Evolutionary conservation across 2,329 filamentous ascomycete genomes (phyloP), one percentile per base, ranked within the genome.

Genomic region (Rhynchosporium graminicola): DNA sequence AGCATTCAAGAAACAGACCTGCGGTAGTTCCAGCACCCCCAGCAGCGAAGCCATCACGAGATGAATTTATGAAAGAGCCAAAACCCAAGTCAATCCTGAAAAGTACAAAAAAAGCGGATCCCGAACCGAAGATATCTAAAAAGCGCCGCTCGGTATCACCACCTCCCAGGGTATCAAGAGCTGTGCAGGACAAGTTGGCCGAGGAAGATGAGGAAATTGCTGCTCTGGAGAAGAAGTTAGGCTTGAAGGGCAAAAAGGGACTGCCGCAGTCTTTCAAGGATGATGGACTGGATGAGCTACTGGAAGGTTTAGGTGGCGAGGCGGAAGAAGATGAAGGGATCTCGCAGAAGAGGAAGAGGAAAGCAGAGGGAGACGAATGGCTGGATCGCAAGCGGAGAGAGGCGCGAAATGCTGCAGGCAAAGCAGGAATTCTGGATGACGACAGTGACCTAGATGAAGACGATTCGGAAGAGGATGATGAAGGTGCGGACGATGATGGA

Each of bases 141-240:
- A 57, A 56, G 26, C 29, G 10, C 1, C 38, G 62, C 8, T 68
- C 66, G 3, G 60, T 65, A 52, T 67, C 68, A 9, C 64, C 68
- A 20, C 66, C 66, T 45, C 43, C 56, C n/a, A 64, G 59, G 12
- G 50, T 73, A 10, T 66, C 73, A 13, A 70, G 55, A 47, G 62
- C 68, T 58, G 78, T 86, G n/a, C 85, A 82, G 71, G 83, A 87
- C 3, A 86, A 84, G 68, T 78, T 97, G 4, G 87, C 85, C 0
- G 81, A 91, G 65, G 94, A 99, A 63, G 92, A 98, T 71, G 90
- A 87, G 2, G 92, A 97, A 69, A 98, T 99, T 69, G 88, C 89
- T 26, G 87, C 87, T 2, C 79, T 97, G 38, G 95, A 99, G 77
- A 92, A 88, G 75, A 96, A 91, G 72, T 79, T 99, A 3, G 94